Percentiles rank a stretch among this genome's conserved stretches.
These are phyloP conservation scores for Sclerotinia nivalis DNA, from an alignment of 2,329 filamentous ascomycete genomes.

Conservation along the genomic window DNA sequence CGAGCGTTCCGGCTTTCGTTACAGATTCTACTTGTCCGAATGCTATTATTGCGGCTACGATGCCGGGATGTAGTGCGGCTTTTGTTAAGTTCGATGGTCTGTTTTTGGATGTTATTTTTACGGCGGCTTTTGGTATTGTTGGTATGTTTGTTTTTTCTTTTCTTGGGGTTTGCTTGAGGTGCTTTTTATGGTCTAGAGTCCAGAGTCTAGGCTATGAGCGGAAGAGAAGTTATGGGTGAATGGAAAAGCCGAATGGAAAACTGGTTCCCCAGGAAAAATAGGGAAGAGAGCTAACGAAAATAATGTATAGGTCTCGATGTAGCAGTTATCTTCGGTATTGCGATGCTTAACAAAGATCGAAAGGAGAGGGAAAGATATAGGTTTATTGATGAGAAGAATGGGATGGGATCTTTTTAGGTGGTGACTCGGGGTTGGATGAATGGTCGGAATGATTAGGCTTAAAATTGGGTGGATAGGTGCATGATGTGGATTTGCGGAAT, in stretches of 20 bases:
- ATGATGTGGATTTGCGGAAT: background rate
- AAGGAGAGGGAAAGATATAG: conserved; percentile 78
- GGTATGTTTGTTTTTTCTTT: conserved; percentile 43
- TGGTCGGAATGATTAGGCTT: background rate
- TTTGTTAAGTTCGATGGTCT: conserved; percentile 69
- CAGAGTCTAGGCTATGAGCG: too few species aligned
- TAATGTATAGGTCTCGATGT: conserved; percentile 42
- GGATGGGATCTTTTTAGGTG: conserved; percentile 52
- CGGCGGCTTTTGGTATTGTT: conserved; percentile 76
- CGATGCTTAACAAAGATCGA: conserved; percentile 77
- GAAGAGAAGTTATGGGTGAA: too few species aligned
- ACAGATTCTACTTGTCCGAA: conserved; percentile 68
- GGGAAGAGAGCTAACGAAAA: background rate
- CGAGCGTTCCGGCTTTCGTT: conserved; percentile 67
- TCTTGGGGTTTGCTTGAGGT: conserved; percentile 33
- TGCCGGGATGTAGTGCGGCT: conserved; percentile 67
- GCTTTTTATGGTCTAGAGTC: background rate
- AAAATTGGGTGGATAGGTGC: background rate
- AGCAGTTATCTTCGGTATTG: conserved; percentile 64
- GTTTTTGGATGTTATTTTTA: conserved; percentile 76
- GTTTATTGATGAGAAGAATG: conserved; percentile 78
- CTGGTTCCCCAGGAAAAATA: too few species aligned
- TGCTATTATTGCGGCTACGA: conserved; percentile 67
- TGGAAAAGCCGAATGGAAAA: too few species aligned
- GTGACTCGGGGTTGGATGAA: background rate